Conservation (phyloP, 495 filamentous ascomycete genomes). For the Talaromyces wortmannii region DNA sequence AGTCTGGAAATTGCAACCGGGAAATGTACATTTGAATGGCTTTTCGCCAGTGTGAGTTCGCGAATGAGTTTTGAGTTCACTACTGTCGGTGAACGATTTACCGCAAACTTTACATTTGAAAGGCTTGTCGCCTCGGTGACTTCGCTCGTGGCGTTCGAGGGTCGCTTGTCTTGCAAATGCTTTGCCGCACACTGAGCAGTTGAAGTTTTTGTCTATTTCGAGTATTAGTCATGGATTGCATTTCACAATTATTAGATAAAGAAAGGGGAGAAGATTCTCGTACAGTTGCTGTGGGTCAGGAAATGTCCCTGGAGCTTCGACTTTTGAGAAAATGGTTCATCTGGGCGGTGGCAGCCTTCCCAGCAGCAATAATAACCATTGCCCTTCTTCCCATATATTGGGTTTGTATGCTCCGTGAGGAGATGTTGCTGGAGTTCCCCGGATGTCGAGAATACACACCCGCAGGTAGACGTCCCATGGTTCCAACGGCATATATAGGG, state of each 20-base stretch:
- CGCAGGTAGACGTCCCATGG: conserved; percentile 25
- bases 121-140: conserved; percentile 46
- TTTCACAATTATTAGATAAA: too few relatives aligned
- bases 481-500: conserved; percentile 34
- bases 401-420: conserved; percentile 29
- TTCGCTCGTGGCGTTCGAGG: conserved; percentile 43
- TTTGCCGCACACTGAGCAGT: conserved; percentile 40
- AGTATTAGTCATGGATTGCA: not conserved
- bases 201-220: conserved; percentile 35
- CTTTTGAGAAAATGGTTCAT: conserved; percentile 43
- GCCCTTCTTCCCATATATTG: conserved; percentile 35
- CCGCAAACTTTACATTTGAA: conserved; percentile 38
- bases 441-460: conserved; percentile 24
- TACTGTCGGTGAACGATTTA: conserved; percentile 42
- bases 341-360: conserved; percentile 38
- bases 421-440: conserved; percentile 39
- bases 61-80: conserved; percentile 44
- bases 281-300: conserved; percentile 42
- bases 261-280: too few relatives aligned
- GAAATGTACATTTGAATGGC: conserved; percentile 41
- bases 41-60: conserved; percentile 46
- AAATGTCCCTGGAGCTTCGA: conserved; percentile 45
- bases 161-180: conserved; percentile 39
- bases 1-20: conserved; percentile 40
- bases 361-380: conserved; percentile 44